Conservation (phyloP, 139 green algal species). For the Marvania coccoides region DNA sequence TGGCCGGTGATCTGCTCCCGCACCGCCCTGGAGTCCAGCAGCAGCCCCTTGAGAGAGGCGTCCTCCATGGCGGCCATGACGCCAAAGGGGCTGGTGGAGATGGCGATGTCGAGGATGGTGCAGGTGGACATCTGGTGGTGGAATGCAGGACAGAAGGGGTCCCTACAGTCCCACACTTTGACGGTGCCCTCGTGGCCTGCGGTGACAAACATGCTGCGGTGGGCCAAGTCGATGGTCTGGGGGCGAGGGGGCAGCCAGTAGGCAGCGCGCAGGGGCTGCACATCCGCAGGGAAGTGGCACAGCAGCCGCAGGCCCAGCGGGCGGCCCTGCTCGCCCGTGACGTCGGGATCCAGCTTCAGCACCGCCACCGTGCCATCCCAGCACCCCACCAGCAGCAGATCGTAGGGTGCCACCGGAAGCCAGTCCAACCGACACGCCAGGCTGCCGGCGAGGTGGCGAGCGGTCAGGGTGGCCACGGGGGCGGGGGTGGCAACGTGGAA, state of each 20-base stretch:
- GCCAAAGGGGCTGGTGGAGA: conserved; percentile 12
- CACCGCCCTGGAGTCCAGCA: conserved; percentile 2
- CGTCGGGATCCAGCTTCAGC: background rate
- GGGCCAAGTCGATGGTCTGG: background rate
- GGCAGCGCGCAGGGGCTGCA: conserved; percentile 9
- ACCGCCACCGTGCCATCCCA: conserved; percentile 51
- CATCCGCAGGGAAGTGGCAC: conserved; percentile 14
- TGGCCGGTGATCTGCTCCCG: background rate
- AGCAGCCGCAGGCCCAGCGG: conserved; percentile 6
- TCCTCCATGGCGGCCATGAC: conserved; percentile 24
- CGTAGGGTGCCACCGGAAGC: conserved; percentile 35
- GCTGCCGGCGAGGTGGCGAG: conserved; percentile 17
- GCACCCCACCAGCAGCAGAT: conserved; percentile 47
- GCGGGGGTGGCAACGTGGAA: background rate
- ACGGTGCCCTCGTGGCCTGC: conserved; percentile 20
- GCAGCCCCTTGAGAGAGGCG: conserved; percentile 5
- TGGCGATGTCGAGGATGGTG: conserved; percentile 7
- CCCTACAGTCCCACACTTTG: conserved; percentile 21
- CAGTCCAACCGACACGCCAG: conserved; percentile 43
- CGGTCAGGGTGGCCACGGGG: background rate
- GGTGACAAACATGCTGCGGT: conserved; percentile 7
- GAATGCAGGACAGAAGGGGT: conserved; percentile 13
- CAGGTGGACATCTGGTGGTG: conserved; percentile 8
- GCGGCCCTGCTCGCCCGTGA: background rate
- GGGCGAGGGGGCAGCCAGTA: conserved; percentile 11